Evolutionary conservation across 148 eudicot species (phyloP).

Genomic region (Dianthus caryophyllus): DNA sequence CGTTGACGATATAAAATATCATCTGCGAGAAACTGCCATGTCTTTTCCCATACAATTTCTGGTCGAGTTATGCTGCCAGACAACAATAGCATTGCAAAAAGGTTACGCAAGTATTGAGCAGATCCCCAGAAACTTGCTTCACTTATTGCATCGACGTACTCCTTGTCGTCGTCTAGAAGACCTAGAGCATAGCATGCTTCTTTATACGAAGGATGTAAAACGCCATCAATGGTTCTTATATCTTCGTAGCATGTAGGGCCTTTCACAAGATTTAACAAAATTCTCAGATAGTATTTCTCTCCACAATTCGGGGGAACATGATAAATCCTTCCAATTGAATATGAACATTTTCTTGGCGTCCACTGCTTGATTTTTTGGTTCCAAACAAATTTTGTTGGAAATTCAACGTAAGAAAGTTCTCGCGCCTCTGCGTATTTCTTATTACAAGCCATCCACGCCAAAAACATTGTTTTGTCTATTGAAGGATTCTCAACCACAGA

Average conservation of each 20-base stretch:
- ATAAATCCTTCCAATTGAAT: background rate
- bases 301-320: background rate
- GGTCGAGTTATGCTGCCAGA: background rate
- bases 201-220: background rate
- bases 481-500: background rate
- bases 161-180: no score
- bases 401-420: constrained; percentile 10
- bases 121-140: background rate
- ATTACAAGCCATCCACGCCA: constrained; percentile 19
- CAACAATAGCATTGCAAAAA: background rate
- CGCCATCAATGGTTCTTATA: background rate
- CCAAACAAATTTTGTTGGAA: constrained; percentile 20
- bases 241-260: constrained; percentile 4
- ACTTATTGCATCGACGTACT: background rate
- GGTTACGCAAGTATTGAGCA: background rate
- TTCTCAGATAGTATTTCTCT: background rate
- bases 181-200: background rate
- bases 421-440: background rate
- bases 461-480: background rate
- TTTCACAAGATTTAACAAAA: no score
- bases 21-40: background rate
- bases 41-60: no score
- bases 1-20: background rate
- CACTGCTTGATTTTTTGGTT: background rate
- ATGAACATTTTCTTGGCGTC: background rate